These are phyloP conservation scores for Nothopassalora personata DNA, from an alignment of 2,329 filamentous ascomycete species.

Conservation along the genomic window DNA sequence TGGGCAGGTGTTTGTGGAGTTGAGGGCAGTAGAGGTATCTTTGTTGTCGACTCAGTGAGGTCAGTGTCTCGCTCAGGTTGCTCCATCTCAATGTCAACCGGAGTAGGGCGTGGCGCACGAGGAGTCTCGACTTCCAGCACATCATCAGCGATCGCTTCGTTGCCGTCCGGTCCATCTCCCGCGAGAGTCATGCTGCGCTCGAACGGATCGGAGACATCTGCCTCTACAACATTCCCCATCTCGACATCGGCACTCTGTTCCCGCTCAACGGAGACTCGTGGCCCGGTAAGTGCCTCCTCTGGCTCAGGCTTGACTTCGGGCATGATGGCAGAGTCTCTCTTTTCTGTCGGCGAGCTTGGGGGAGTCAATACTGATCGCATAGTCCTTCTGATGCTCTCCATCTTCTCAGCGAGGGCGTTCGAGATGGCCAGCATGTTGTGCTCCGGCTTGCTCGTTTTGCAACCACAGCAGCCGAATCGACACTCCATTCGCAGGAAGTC, in stretches of 20 bases:
- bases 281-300: neutral
- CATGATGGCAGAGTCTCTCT: slow-evolving; percentile 2
- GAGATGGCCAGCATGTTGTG: slow-evolving; percentile 25
- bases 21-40: slow-evolving; percentile 39
- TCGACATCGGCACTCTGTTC: slow-evolving; percentile 8
- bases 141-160: slow-evolving; percentile 12
- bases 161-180: slow-evolving; percentile 10
- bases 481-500: slow-evolving; percentile 74
- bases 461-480: slow-evolving; percentile 61
- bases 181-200: slow-evolving; percentile 26
- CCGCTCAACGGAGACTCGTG: neutral
- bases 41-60: slow-evolving; percentile 10
- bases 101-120: slow-evolving; percentile 18
- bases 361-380: slow-evolving; percentile 49
- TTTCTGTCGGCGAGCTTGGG: slow-evolving; percentile 37
- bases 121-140: slow-evolving; percentile 16
- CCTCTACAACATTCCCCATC: slow-evolving; percentile 10
- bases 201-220: slow-evolving; percentile 11
- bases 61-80: slow-evolving; percentile 3
- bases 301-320: slow-evolving; percentile 9
- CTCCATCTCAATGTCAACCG: slow-evolving; percentile 11
- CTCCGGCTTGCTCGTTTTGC: slow-evolving; percentile 40
- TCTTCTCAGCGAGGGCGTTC: slow-evolving; percentile 14
- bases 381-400: slow-evolving; percentile 16
- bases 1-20: slow-evolving; percentile 22